Evolutionary conservation across 306 rosid species (phyloP).

Genomic region (Sphenostylis stenocarpa): DNA sequence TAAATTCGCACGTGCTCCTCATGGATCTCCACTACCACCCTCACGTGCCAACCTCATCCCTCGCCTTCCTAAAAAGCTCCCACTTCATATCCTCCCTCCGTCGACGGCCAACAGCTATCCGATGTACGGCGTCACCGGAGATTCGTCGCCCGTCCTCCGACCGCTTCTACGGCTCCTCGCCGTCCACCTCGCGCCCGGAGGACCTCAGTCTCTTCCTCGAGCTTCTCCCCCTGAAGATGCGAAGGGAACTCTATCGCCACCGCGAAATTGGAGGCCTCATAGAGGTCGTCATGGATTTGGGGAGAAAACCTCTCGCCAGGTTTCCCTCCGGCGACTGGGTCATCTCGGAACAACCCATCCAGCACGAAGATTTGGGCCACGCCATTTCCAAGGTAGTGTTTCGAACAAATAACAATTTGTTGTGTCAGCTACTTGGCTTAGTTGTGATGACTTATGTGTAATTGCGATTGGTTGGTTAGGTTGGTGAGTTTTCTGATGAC

Average conservation of each 20-base stretch:
- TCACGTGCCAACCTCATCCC: constrained; percentile 54
- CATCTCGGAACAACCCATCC: constrained; percentile 64
- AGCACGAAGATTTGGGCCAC: constrained; percentile 64
- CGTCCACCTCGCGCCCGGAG: constrained; percentile 47
- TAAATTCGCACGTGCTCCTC: constrained; percentile 65
- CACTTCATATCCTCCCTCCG: constrained; percentile 51
- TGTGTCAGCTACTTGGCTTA: neutral
- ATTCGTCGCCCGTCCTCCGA: constrained; percentile 84
- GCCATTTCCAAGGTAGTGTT: constrained; percentile 80
- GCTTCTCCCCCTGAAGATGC: constrained; percentile 70
- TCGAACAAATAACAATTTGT: neutral
- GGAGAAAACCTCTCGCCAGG: constrained; percentile 83
- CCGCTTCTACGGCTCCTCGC: constrained; percentile 54
- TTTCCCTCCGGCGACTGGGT: constrained; percentile 96
- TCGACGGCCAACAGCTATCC: constrained; percentile 41
- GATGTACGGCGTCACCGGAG: constrained; percentile 53
- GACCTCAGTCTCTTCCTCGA: constrained; percentile 76
- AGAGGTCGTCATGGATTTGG: constrained; percentile 97
- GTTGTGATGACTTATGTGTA: constrained; percentile 10
- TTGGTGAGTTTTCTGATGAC: constrained; percentile 96
- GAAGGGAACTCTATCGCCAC: constrained; percentile 57
- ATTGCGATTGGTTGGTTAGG: constrained; percentile 42
- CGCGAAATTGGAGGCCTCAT: constrained; percentile 66
- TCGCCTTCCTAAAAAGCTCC: constrained; percentile 45
- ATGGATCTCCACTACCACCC: constrained; percentile 61